Evolutionary conservation across 106 monocot species (phyloP).

Genomic region (Dioscorea dumetorum): DNA sequence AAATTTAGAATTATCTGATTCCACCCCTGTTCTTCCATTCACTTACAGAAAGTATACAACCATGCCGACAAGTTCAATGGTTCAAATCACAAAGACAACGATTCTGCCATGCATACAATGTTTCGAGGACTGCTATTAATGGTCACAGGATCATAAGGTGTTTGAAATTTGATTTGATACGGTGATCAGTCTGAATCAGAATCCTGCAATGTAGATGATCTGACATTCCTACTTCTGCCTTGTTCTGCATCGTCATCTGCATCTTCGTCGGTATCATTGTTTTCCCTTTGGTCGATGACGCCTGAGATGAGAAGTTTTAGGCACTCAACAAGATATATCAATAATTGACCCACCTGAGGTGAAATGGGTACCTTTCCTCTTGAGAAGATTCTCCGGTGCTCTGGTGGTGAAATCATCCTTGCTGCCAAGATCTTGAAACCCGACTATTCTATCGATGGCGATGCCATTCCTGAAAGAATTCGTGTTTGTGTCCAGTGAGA

Average conservation of each 20-base stretch:
- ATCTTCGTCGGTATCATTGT: slow-evolving; percentile 29
- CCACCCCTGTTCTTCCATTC: too few relatives aligned
- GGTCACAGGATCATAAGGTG: too few relatives aligned
- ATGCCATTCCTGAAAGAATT: slow-evolving; percentile 67
- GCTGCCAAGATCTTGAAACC: slow-evolving; percentile 81
- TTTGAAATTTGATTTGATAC: neutral
- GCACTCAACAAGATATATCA: neutral
- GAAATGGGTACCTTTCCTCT: slow-evolving; percentile 57
- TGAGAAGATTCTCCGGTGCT: slow-evolving; percentile 67
- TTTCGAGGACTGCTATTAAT: too few relatives aligned
- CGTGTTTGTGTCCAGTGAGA: too few relatives aligned
- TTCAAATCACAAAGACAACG: too few relatives aligned
- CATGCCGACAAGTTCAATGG: too few relatives aligned
- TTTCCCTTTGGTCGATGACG: slow-evolving; percentile 50
- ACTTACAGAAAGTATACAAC: too few relatives aligned
- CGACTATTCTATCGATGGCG: slow-evolving; percentile 70
- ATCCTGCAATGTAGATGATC: slow-evolving; percentile 42
- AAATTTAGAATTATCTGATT: too few relatives aligned
- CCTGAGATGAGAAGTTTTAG: slow-evolving; percentile 30
- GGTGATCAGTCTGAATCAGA: slow-evolving; percentile 79
- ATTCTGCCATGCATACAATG: too few relatives aligned
- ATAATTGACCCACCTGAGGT: neutral
- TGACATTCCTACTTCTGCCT: slow-evolving; percentile 36
- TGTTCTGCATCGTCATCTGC: slow-evolving; percentile 9
- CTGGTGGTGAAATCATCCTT: slow-evolving; percentile 94